Percentiles rank a stretch among this genome's conserved stretches.
Conservation (phyloP, 2,329 filamentous ascomycete species). For the Xylariomycetidae sp. region DNA sequence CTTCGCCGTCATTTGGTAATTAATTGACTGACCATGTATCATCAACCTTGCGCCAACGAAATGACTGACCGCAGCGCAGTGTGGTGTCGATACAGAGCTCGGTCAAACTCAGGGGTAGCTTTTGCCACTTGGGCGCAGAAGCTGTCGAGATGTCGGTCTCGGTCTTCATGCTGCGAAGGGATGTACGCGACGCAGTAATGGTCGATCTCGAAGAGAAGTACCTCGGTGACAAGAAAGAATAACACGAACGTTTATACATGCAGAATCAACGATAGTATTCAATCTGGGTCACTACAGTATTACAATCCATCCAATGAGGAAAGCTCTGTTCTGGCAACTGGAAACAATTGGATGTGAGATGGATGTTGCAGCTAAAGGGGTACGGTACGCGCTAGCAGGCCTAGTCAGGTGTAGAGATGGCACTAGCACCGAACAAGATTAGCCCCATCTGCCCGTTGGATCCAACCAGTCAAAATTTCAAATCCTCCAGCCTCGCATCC, state of each 20-base stretch:
- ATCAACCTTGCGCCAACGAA: constrained; percentile 84
- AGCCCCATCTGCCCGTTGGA: too few relatives aligned
- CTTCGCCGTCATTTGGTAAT: too few relatives aligned
- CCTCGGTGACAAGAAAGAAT: background rate
- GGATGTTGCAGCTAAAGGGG: too few relatives aligned
- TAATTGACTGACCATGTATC: constrained; percentile 67
- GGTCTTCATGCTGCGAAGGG: background rate
- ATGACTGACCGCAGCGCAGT: constrained; percentile 90
- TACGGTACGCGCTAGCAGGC: too few relatives aligned
- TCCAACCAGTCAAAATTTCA: constrained; percentile 26
- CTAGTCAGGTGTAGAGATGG: too few relatives aligned
- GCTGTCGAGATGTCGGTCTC: constrained; percentile 37
- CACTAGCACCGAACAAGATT: too few relatives aligned
- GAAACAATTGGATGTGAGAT: too few relatives aligned
- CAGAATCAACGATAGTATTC: constrained; percentile 82
- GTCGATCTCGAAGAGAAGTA: background rate
- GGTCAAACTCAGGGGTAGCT: constrained; percentile 73
- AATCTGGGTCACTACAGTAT: too few relatives aligned
- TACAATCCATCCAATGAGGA: too few relatives aligned
- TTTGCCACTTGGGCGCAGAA: constrained; percentile 74
- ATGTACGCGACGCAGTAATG: background rate
- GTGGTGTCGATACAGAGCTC: constrained; percentile 95
- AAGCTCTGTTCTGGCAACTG: too few relatives aligned
- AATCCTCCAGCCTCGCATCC: constrained; percentile 28
- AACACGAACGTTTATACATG: background rate